Conservation (phyloP, 805 yeast genomes). For the Starmerella vaccinii region DNA sequence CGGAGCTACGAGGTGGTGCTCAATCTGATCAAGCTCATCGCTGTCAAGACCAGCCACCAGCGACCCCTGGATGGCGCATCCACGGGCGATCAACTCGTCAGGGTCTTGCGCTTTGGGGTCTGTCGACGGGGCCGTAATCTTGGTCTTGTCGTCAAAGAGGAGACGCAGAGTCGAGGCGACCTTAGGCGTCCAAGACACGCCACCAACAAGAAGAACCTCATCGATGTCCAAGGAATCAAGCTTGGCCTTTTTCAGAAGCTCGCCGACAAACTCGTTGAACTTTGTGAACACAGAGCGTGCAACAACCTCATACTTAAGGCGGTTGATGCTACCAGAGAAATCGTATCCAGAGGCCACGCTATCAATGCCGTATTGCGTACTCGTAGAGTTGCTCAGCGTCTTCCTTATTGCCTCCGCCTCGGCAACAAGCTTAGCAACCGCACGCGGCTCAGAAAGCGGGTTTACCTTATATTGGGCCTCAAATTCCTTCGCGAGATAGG, state of each 20-base stretch:
- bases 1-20: conserved; percentile 55
- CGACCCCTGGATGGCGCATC: conserved; percentile 95
- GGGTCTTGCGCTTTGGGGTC: conserved; percentile 78
- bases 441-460: conserved; percentile 71
- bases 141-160: conserved; percentile 65
- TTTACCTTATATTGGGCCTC: conserved; percentile 75
- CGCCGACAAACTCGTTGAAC: conserved; percentile 66
- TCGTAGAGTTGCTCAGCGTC: conserved; percentile 80
- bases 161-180: conserved; percentile 62
- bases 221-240: conserved; percentile 77
- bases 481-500: conserved; percentile 84
- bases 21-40: conserved; percentile 63
- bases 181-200: conserved; percentile 86
- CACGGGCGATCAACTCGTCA: conserved; percentile 79
- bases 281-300: conserved; percentile 67
- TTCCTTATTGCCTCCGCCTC: conserved; percentile 79
- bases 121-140: conserved; percentile 61
- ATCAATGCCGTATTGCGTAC: conserved; percentile 88
- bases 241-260: conserved; percentile 68
- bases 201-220: conserved; percentile 88
- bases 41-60: conserved; percentile 67
- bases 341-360: conserved; percentile 89
- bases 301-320: conserved; percentile 83
- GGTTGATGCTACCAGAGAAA: conserved; percentile 84
- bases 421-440: conserved; percentile 76